A percentile compares a stretch with the other conserved stretches of the same genome.
Conservation (phyloP, 78 protist genomes). For the Chrysochromulina tobinii region DNA sequence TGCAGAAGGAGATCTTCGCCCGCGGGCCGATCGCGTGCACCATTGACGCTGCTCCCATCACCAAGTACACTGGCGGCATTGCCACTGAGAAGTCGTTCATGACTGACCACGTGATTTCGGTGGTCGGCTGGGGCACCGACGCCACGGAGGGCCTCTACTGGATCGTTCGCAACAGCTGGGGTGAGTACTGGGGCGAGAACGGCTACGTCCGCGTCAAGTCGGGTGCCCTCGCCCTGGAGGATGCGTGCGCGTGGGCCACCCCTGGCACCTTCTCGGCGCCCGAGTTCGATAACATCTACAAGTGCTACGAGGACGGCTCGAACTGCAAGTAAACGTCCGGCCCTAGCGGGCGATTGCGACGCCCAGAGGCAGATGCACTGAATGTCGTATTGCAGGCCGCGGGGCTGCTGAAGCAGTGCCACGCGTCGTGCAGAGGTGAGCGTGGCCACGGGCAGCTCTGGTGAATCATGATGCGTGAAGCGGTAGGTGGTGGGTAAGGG, state of each 20-base stretch:
- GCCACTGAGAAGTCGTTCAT: constrained; percentile 23
- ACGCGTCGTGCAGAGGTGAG: background rate
- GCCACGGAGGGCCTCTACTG: constrained; percentile 36
- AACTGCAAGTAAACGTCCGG: no score
- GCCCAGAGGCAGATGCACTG: no score
- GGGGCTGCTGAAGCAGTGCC: background rate
- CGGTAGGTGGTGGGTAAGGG: no score
- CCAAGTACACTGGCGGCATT: constrained; percentile 55
- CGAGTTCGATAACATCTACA: no score
- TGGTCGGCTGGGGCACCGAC: constrained; percentile 69
- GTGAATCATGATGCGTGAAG: no score
- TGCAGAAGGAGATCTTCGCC: constrained; percentile 79
- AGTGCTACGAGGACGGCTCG: no score
- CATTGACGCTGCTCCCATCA: constrained; percentile 50
- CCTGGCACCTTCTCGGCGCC: no score
- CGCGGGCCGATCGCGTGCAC: constrained; percentile 77
- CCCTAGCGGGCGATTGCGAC: no score
- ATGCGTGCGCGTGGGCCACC: background rate
- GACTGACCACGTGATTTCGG: constrained; percentile 69
- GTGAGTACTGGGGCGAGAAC: constrained; percentile 27
- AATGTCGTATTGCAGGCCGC: no score
- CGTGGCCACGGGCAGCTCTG: background rate
- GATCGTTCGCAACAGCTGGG: constrained; percentile 49
- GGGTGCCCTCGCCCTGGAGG: background rate
- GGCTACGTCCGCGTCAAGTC: background rate